A percentile compares a stretch with the other conserved stretches of the same genome.
Conservation (phyloP, 345 rosid genomes). For the Populus pruinosa region DNA sequence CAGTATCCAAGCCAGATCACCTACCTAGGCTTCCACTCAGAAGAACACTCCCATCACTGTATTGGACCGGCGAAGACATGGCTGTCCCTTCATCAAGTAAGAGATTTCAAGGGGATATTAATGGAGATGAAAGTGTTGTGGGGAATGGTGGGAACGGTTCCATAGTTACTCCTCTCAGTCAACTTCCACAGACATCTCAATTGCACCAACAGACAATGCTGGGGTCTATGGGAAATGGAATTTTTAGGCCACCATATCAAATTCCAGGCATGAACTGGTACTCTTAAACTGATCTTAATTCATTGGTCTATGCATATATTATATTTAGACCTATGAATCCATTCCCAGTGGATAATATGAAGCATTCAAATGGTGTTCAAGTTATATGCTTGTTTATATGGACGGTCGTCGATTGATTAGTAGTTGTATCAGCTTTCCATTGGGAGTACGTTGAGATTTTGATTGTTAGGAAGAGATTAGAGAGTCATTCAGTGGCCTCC, state of each 20-base stretch:
- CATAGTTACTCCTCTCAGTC: constrained; percentile 45
- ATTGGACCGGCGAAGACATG: constrained; percentile 48
- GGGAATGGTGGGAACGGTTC: constrained; percentile 38
- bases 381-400: constrained; percentile 3
- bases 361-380: not conserved
- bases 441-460: constrained; percentile 30
- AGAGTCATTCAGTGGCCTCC: constrained; percentile 17
- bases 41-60: constrained; percentile 54
- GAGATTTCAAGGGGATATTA: constrained; percentile 42
- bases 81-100: constrained; percentile 44
- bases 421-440: constrained; percentile 4
- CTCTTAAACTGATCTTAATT: constrained; percentile 32
- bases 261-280: constrained; percentile 74
- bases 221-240: constrained; percentile 54
- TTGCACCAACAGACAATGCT: constrained; percentile 45
- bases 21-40: constrained; percentile 48
- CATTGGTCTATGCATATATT: not conserved
- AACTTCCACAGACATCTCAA: constrained; percentile 45
- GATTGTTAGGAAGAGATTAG: constrained; percentile 22
- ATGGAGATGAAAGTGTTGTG: constrained; percentile 23
- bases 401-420: constrained; percentile 5
- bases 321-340: not conserved
- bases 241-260: constrained; percentile 56
- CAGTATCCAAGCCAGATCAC: constrained; percentile 40
- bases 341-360: not conserved